Base-by-base conservation (phyloP, 148 eudicot genomes). In the Silene uniflora region DNA sequence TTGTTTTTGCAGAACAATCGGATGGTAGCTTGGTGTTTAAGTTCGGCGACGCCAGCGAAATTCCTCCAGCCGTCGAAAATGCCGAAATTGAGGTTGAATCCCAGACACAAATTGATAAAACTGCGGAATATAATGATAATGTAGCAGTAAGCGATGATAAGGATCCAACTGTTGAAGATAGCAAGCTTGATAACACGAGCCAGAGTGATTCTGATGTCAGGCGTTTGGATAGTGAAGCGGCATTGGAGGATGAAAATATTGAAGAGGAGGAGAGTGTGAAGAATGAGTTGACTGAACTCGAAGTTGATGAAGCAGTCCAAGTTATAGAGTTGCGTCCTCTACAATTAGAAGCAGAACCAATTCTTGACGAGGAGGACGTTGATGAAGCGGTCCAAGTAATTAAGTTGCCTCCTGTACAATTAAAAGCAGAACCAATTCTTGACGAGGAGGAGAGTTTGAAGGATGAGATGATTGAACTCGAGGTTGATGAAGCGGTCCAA, bases 1-100 rank as follows among this genome's bases (percentile, higher is more conserved):
- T 69, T 24, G 27, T 27, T 22, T 61, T 19, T 68, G 83, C 84
- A 93, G 98, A 87, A 76, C 62, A 77, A 67, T 76, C 85, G 17
- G 94, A 93, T 75, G 98, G 98, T 69, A 91, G 91, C 65, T 29
- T 88, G 63, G 44, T 87, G 29, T 93, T 93, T 76, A 88, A 80
- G 71, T 93, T 93, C 67, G 98, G 91, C n/a, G 91, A 93, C 25
- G 84, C 79, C 0, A 85, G 84, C 56, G 89, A 88, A 66, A 62
- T 86, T 55, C 83, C 70, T 65, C 35, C 29, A 16, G 18, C 21
- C 29, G 42, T 67, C 35, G 73, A 80, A 1, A 22, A 61, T 24
- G 49, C 25, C 59, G 72, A 17, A 75, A 29, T 4, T 63, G 76
- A 72, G 18, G 55, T 22, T 11, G 16, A 64, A 71, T 42, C 71